phyloP scores from a whole-genome alignment of 257 asterid genomes.

The Plantago major region DNA sequence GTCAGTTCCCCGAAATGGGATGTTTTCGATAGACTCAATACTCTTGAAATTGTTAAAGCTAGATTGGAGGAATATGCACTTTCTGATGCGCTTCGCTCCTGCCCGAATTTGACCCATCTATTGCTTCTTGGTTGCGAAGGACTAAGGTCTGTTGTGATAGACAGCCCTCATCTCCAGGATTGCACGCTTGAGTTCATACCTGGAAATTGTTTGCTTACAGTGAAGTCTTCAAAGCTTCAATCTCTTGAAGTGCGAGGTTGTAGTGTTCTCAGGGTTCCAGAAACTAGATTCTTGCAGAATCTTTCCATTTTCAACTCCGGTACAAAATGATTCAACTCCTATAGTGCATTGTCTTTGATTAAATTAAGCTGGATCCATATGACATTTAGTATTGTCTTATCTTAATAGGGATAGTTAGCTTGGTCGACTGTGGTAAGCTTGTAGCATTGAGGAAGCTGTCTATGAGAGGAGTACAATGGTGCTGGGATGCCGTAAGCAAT shows the following conservation, averaged over 20 bases:
- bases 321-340: conserved; percentile 14
- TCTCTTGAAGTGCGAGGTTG: conserved; percentile 90
- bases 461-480: conserved; percentile 89
- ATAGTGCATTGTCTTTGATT: not conserved
- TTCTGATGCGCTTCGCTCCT: conserved; percentile 52
- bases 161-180: conserved; percentile 54
- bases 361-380: not conserved
- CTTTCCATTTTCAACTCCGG: conserved; percentile 84
- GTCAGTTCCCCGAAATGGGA: conserved; percentile 75
- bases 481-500: conserved; percentile 79
- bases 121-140: conserved; percentile 96
- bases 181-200: conserved; percentile 74
- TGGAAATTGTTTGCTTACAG: conserved; percentile 59
- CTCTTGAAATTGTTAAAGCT: conserved; percentile 95
- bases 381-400: conserved; percentile 2
- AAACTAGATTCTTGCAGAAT: conserved; percentile 48
- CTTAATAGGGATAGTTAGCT: conserved; percentile 55
- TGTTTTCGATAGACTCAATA: conserved; percentile 55
- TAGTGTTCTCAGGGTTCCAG: conserved; percentile 61
- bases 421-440: conserved; percentile 77
- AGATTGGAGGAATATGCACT: conserved; percentile 66
- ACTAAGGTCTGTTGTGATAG: conserved; percentile 41
- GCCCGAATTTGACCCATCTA: conserved; percentile 67
- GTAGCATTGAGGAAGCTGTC: conserved; percentile 64
- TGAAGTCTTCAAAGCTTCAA: conserved; percentile 53